Evolutionary conservation across 2,329 filamentous ascomycete species (phyloP), one percentile per base, ranked within the genome.

Genomic region (Annulohypoxylon truncatum): DNA sequence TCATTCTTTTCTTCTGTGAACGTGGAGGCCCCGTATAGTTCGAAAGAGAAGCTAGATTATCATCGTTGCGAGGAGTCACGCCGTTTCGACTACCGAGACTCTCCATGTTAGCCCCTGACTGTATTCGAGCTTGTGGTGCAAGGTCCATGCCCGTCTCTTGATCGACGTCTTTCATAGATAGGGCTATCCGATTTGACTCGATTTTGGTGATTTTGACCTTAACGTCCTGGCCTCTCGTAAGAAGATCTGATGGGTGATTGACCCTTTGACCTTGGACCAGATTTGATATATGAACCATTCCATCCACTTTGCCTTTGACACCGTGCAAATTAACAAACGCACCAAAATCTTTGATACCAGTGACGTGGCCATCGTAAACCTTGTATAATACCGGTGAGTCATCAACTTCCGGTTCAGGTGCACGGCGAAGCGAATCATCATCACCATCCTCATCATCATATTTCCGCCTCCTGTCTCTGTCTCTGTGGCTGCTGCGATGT

Each of bases 141-240:
- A 97, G 81, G 75, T 99, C 96, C 75, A 89, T 87, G 4, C 96
- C 96, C 2, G 92, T 94, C 28, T 88, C 86, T 77, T 99, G 96
- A 72, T 99, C 95, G 13, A 97, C 94, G 67, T 97, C 95, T 76
- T 97, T 97, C 94, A 99, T 97, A 0, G 94, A 97, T 4, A 99
- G 81, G 0, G 94, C 94, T 73, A 98, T 90, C 26, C 92, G 87
- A 56, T 84, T 88, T 3, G 91, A 90, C 75, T 98, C 92, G 56
- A 97, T 90, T 75, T 92, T 97, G 74, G 91, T 84, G 22, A 99
- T 91, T 78, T 99, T 99, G 73, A 98, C 93, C 78, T 96, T 97
- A 57, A 99, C 93, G 1, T 88, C 82, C 76, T 98, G 94, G 4
- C 92, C 92, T 65, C 88, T 86, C 2, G 90, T 87, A 3, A 99